Percentiles rank a stretch among this genome's conserved stretches.
phyloP scores from a whole-genome alignment of 2,329 filamentous ascomycete genomes.

The Calonectria fujianensis region DNA sequence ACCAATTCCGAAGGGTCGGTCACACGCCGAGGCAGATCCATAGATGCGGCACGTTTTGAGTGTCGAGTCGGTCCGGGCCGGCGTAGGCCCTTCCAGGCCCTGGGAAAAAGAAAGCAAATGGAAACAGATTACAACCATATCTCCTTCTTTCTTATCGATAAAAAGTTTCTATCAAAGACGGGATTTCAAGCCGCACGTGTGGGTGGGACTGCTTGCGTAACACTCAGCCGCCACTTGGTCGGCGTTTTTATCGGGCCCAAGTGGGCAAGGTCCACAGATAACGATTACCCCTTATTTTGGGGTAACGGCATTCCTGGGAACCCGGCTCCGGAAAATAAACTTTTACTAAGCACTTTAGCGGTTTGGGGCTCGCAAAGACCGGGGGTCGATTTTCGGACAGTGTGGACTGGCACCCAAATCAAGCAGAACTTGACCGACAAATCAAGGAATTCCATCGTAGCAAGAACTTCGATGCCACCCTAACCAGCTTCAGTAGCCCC shows the following conservation, averaged over 20 bases:
- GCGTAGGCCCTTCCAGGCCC: slow-evolving; percentile 15
- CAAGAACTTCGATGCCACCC: background rate
- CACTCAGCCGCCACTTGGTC: background rate
- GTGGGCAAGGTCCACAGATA: slow-evolving; percentile 4
- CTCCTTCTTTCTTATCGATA: slow-evolving; percentile 1
- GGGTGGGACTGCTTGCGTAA: slow-evolving; percentile 4
- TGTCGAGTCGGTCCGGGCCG: slow-evolving; percentile 3
- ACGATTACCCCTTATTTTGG: slow-evolving; percentile 26
- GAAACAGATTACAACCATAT: background rate
- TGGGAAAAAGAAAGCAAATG: slow-evolving; percentile 17
- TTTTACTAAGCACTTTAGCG: background rate
- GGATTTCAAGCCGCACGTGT: background rate
- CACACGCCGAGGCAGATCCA: background rate
- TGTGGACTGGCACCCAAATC: background rate
- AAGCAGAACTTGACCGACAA: background rate
- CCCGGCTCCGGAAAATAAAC: background rate
- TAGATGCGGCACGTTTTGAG: background rate
- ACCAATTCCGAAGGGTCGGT: background rate
- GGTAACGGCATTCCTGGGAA: slow-evolving; percentile 3
- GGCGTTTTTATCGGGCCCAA: background rate
- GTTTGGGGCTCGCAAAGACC: background rate
- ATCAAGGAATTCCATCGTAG: background rate
- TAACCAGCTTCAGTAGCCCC: background rate
- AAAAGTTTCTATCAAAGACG: background rate
- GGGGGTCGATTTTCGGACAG: background rate